Base-by-base conservation (phyloP, 306 rosid species). In the Rosa rugosa region DNA sequence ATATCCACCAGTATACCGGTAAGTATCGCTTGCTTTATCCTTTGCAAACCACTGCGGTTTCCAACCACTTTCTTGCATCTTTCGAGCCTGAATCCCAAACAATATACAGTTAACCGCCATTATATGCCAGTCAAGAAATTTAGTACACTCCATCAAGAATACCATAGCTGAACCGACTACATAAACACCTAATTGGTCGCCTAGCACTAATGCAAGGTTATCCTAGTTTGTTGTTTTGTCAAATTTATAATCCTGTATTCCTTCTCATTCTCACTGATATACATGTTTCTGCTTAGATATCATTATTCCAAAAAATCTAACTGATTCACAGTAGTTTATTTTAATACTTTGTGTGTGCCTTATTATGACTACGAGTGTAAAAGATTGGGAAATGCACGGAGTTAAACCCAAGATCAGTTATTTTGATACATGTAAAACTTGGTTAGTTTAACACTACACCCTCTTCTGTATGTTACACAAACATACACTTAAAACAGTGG, bases 61-160 rank as follows among this genome's bases (percentile, higher is more conserved):
- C 99, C 99, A 96, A 54, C 99, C 99, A 23, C 93, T 84, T 81
- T 96, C 98, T 88, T 96, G 99, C 99, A 96, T 93, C 85, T 86
- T 90, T 79, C 98, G 88, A 41, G 99, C 97, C 99, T 96, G 86
- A 77, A 85, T 45, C 36, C 25, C 68, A 54, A 80, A 80, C 82
- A 68, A 53, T 46, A 23, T 25, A 51, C 57, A 44, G 22, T 81
- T 72, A 72, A 75, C 77, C 72, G 75, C 72, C 23, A 68, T 11
- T 36, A 36, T 13, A 34, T 46, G 71, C 41, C 64, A 75, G 27
- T 6, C 8, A 23, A 51, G 46, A 75, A 17, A 18, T 3, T 22
- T 20, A 44, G n/a, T 34, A 69, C 14, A 45, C 41, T 46, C 50
- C 25, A 22, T 22, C 8, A 44, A 75, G 27, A 60, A 18, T 75